Base-by-base conservation (phyloP, 2,329 filamentous ascomycete species). In the Beauveria scarabaeidicola region DNA sequence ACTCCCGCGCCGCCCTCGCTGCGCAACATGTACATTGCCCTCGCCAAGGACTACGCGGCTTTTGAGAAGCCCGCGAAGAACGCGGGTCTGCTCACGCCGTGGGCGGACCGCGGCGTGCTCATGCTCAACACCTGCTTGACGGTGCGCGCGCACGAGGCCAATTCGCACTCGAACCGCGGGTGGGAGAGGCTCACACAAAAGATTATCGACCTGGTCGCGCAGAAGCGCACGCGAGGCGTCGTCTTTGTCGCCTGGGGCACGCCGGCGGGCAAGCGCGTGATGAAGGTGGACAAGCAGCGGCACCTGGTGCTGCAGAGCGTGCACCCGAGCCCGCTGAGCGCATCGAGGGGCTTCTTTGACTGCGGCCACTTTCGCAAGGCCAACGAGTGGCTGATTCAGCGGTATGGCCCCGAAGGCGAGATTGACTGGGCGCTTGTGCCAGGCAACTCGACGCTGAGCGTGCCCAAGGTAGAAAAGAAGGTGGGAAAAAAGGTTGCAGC, bases 191-290 rank as follows among this genome's bases (percentile, higher is more conserved):
- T 99, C 70, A 99, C 93, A 21, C 92, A 97, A 70, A 89, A 86
- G 64, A 88, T 94, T 46, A 95, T 99, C 63, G 91, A 97, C 65
- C 81, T 89, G 0, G 90, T 97, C 2, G 89, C 89, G 0, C 84
- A 87, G 69, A 86, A 88, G 66, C 82, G 91, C 48, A 86, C 83
- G 0, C 79, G 81, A 29, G 94, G 94, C 1, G 93, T 99, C 1
- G 94, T 97, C 5, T 99, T 97, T 70, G 77, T 99, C 73, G 93
- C 93, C 0, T 99, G 94, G 94, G 94, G 94, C 17, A 85, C 79
- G 6, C 90, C 91, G 1, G 94, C 94, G 0, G 88, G 86, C 59
- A 89, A 90, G 75, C 79, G 92, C 59, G 90, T 95, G 23, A 75
- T 81, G 46, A 88, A 85, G 65, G 80, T 97, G 56, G 88, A 94